Base-by-base conservation (phyloP, 805 yeast species). In the Candida maris region DNA sequence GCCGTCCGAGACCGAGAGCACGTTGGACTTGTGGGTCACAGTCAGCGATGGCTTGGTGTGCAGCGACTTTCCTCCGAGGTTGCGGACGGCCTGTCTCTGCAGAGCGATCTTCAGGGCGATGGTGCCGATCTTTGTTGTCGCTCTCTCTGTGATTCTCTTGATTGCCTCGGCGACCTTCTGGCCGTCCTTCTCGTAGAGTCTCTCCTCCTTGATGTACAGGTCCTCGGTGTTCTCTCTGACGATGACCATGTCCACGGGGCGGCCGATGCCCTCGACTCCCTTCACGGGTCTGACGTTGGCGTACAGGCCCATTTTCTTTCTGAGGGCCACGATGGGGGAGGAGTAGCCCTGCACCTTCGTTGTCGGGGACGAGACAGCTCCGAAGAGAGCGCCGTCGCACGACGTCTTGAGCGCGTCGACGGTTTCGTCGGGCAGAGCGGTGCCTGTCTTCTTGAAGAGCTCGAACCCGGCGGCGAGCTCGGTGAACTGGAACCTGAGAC, bases 171-270 rank as follows among this genome's bases (percentile, higher is more conserved):
- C 96, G 26, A 89, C 85, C 64, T 77, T 79, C 52, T 85, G 79
- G 46, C 97, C 96, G 48, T 89, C 94, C 39, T 73, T 74, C 49
- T 73, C 78, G 60, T 73, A 85, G 30, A 85, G 62, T 53, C 68
- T 78, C 68, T 93, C 98, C 62, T 89, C 95, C 70, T 93, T 93
- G 65, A 93, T 83, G 69, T 93, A 93, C 52, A 91, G 73, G 66
- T 93, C 98, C 70, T 93, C 98, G 44, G 98, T 93, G 74, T 93
- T 93, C 68, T 93, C 98, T 63, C 98, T 85, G 25, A 93, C 98
- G 62, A 93, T 93, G 20, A 93, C 95, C 87, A 93, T 81, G 63
- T 93, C 98, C 34, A 89, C 95, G 24, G 94, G 89, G 65, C 87
- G 79, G 49, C 86, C 89, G 37, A 78, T 71, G 36, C 89, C 91